Evolutionary conservation across 1,284 basidiomycete species (phyloP), one percentile per base, ranked within the genome.

Genomic region (Phellinidium pouzarii): DNA sequence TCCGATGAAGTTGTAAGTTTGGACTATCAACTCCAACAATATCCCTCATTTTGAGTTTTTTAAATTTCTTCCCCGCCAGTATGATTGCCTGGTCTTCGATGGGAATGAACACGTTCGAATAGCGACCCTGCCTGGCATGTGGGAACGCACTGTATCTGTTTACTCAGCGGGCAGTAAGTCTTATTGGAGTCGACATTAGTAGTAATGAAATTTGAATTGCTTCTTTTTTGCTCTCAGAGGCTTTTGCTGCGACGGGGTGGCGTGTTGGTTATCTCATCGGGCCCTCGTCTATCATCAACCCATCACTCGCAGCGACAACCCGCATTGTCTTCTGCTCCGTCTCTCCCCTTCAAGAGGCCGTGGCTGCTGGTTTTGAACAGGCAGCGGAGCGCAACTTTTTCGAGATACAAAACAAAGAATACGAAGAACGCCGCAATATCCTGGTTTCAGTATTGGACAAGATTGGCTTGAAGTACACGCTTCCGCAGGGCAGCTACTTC

Each of bases 211-310:
- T 17, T 31, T 54, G 48, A 25, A 58, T 54, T 22, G 31, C 36
- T 22, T 26, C 56, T 22, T 38, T 8, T 17, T n/a, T n/a, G n/a
- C n/a, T n/a, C 25, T 8, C 64, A 92, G 90, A 94, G 74, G 84
- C 91, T n/a, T 99, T 99, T 67, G 91, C 95, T 14, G 92, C 92
- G 6, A 99, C 96, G 1, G 96, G 96, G 22, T 99, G 95, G 95
- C 84, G 96, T 53, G 82, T 99, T 22, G 96, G 95, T 62, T 99
- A 94, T 94, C 79, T 94, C 11, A 86, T 99, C 58, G 96, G 89
- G 4, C 91, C 93, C 3, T 65, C 79, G 20, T 82, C 82, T 37
- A 88, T 99, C 61, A 88, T 96, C 53, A 74, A 75, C 34, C 92
- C 95, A 1, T 87, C 91, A 3, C 77, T 96, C 19, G 92, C 93